Evolutionary conservation across 495 filamentous ascomycete species (phyloP).

Genomic region (Polyplosphaeria fusca): DNA sequence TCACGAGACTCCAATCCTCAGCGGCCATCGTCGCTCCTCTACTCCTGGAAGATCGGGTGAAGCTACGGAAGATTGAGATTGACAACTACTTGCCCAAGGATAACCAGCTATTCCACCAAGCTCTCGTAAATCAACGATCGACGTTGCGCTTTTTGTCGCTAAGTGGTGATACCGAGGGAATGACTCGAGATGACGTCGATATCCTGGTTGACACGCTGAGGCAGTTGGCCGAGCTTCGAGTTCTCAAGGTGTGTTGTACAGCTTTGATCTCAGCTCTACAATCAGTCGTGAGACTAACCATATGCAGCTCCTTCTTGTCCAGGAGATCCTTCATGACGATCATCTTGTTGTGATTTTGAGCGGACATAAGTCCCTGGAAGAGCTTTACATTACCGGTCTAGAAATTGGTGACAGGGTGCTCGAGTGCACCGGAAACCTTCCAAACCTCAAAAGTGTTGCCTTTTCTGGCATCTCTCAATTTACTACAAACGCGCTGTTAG

Average conservation of each 20-base stretch:
- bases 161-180: conserved; percentile 50
- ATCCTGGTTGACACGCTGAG: conserved; percentile 50
- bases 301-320: conserved; percentile 51
- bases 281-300: no score
- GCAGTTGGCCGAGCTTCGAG: conserved; percentile 47
- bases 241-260: no score
- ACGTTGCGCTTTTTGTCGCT: conserved; percentile 49
- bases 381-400: conserved; percentile 55
- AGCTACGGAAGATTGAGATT: conserved; percentile 49
- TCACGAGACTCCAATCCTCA: conserved; percentile 52
- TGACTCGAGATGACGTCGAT: conserved; percentile 47
- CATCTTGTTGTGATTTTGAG: conserved; percentile 52
- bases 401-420: conserved; percentile 54
- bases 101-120: conserved; percentile 51
- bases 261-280: no score
- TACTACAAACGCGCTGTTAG: conserved; percentile 38
- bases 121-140: conserved; percentile 47
- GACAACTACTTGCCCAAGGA: conserved; percentile 47
- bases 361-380: conserved; percentile 51
- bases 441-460: conserved; percentile 35
- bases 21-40: conserved; percentile 53
- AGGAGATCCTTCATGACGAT: conserved; percentile 52
- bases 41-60: conserved; percentile 51
- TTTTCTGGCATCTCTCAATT: conserved; percentile 43
- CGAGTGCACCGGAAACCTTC: conserved; percentile 38